These are phyloP conservation scores for Citrus sinensis DNA, from an alignment of 345 rosid genomes.

Conservation along the genomic window DNA sequence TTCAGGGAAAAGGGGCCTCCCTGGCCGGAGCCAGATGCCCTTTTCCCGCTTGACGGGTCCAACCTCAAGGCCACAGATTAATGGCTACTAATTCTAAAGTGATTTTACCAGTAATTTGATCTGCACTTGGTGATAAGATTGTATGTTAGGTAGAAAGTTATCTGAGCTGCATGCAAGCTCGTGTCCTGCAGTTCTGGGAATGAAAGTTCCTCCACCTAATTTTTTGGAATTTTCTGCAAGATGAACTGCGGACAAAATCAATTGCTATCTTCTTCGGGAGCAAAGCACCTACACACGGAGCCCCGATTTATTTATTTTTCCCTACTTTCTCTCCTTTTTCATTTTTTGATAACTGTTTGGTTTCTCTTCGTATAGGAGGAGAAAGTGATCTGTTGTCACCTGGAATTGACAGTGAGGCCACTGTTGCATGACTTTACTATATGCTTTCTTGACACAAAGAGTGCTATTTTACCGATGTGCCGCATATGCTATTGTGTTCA, in stretches of 20 bases:
- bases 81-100: conserved; percentile 48
- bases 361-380: neutral
- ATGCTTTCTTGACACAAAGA: neutral
- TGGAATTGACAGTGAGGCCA: neutral
- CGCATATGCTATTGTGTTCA: neutral
- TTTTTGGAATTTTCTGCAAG: conserved; percentile 7
- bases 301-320: neutral
- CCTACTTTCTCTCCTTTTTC: neutral
- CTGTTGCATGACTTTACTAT: neutral
- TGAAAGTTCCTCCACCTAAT: neutral
- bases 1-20: conserved; percentile 30
- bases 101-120: neutral
- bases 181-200: neutral
- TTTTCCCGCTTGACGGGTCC: conserved; percentile 68
- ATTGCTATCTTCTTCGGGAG: neutral
- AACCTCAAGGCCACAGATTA: conserved; percentile 48
- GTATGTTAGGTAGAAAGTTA: neutral
- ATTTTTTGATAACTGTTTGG: neutral
- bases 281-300: neutral
- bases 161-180: neutral
- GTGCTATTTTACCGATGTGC: neutral
- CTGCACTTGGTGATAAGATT: neutral
- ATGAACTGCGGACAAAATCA: conserved; percentile 7
- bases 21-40: conserved; percentile 49
- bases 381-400: conserved; percentile 7